Base-by-base conservation (phyloP, 1,284 basidiomycete species). In the Ustilago nuda region DNA sequence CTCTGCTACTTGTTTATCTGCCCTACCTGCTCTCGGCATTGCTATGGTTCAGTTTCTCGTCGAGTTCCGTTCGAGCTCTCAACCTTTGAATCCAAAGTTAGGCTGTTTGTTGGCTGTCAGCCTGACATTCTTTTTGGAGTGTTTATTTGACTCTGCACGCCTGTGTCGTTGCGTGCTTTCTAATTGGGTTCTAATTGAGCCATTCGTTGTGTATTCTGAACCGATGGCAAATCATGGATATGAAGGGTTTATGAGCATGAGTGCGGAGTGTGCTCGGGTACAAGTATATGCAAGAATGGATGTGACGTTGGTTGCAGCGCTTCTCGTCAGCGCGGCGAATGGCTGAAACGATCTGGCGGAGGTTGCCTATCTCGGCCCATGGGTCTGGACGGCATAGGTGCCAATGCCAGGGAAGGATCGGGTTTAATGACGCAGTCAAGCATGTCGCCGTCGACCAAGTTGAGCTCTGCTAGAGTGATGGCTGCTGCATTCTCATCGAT, bases 341-440 rank as follows among this genome's bases (percentile, higher is more conserved):
- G 56, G 32, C 51, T 37, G 33, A 52, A 52, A 4, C 61, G 70
- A 43, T 72, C 70, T 32, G 58, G 17, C 19, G 56, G 39, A 37
- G 41, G 45, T 17, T 51, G 53, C 32, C 69, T 36, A 12, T 72
- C 52, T 33, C 69, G 69, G 27, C 56, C 64, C 7, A n/a, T 32
- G 0, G 60, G 15, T 59, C 65, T 60, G 43, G 37, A 12, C 7
- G 50, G 56, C 54, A 64, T 72, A 12, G 70, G 61, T 8, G 65
- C 70, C 30, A 56, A 46, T 0, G 54, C 43, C 35, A 75, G 43
- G 11, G 54, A 56, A 7, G 75, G 75, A 33, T 78, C 76, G 12
- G 67, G 62, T 50, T 61, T 71, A 56, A 78, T 43, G 46, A 65
- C 76, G 60, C 80, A 82, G 46, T 82, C 80, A 17, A 82, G 45